Evolutionary conservation across 169 alveolate genomes (phyloP).

Genomic region (Cryptosporidium sp.): DNA sequence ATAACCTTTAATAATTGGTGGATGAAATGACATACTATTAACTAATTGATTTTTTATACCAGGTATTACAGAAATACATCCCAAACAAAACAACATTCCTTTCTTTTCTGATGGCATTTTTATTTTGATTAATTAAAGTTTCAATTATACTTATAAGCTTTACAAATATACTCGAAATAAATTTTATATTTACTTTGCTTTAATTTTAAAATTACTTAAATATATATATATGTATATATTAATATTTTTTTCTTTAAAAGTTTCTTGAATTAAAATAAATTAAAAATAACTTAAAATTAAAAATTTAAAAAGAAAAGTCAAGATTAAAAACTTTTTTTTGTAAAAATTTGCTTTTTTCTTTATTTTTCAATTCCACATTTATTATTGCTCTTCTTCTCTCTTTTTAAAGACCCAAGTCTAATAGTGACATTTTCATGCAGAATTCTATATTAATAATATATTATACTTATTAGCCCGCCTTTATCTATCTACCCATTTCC

Average conservation of each 20-base stretch:
- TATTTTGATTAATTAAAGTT: background rate
- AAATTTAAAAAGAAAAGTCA: background rate
- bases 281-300: background rate
- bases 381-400: background rate
- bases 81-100: conserved; percentile 50
- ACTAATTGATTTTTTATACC: conserved; percentile 53
- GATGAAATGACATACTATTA: conserved; percentile 54
- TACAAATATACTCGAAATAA: background rate
- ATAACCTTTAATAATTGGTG: conserved; percentile 48
- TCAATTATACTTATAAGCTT: background rate
- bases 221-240: too few relatives aligned
- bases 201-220: background rate
- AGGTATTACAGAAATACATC: conserved; percentile 61
- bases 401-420: background rate
- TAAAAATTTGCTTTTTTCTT: background rate
- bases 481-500: background rate
- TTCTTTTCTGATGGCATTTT: conserved; percentile 14
- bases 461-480: conserved; percentile 1
- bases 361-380: background rate
- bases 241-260: background rate
- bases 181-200: too few relatives aligned
- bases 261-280: background rate
- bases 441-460: background rate
- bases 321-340: background rate
- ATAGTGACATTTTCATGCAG: background rate